Conservation (phyloP, 208 protist species). For the Trypanosoma brucei region DNA sequence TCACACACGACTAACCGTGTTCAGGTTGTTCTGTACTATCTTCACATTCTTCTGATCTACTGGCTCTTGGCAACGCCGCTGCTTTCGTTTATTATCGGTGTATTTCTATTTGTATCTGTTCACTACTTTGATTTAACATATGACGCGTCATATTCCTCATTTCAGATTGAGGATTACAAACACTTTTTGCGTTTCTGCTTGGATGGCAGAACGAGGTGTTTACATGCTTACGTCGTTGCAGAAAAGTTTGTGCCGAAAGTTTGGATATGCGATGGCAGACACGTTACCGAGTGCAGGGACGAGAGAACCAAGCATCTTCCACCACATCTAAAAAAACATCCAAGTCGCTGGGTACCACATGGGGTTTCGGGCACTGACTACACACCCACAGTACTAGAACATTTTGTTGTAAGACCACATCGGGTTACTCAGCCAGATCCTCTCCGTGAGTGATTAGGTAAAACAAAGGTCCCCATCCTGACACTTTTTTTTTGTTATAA, state of each 20-base stretch:
- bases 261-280: slow-evolving; percentile 47
- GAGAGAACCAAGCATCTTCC: slow-evolving; percentile 29
- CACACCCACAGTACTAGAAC: slow-evolving; percentile 42
- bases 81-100: slow-evolving; percentile 70
- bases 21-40: slow-evolving; percentile 54
- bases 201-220: slow-evolving; percentile 42
- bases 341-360: slow-evolving; percentile 61
- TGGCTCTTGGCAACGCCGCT: slow-evolving; percentile 79
- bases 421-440: slow-evolving; percentile 3
- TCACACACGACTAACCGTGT: slow-evolving; percentile 28
- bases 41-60: slow-evolving; percentile 69
- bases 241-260: slow-evolving; percentile 57
- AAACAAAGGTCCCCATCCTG: too few relatives aligned
- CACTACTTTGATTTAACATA: slow-evolving; percentile 72
- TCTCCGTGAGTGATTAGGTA: neutral
- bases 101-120: slow-evolving; percentile 69
- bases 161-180: slow-evolving; percentile 86
- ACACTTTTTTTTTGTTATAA: too few relatives aligned
- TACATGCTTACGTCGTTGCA: slow-evolving; percentile 64
- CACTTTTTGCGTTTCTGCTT: slow-evolving; percentile 75
- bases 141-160: slow-evolving; percentile 73
- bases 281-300: slow-evolving; percentile 32
- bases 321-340: slow-evolving; percentile 54
- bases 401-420: slow-evolving; percentile 57
- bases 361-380: slow-evolving; percentile 9